phyloP scores from a whole-genome alignment of 257 asterid genomes.

The Capsicum rhomboideum region DNA sequence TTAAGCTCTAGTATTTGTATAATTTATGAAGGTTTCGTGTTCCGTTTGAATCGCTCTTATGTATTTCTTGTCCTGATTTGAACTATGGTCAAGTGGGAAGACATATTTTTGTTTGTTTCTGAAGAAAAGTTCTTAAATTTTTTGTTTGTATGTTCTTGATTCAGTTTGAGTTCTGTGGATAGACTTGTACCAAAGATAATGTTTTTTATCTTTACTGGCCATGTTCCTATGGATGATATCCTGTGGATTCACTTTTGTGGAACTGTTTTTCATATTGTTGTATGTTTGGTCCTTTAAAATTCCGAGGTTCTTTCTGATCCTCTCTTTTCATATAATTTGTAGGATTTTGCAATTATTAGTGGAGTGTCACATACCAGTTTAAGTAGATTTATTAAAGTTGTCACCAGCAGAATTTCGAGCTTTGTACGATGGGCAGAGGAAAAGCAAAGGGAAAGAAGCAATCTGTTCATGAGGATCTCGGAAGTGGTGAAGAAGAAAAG shows the following conservation, averaged over 20 bases:
- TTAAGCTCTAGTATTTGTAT: not conserved
- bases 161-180: not conserved
- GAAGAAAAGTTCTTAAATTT: not conserved
- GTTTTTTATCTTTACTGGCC: not conserved
- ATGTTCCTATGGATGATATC: not conserved
- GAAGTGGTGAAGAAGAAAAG: conserved; percentile 74
- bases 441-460: conserved; percentile 79
- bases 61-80: not conserved
- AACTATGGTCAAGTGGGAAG: not conserved
- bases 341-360: not conserved
- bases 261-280: not conserved
- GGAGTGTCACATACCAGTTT: not conserved
- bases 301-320: not conserved
- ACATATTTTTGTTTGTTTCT: not conserved
- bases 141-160: not conserved
- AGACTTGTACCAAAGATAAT: not conserved
- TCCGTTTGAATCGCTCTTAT: not conserved
- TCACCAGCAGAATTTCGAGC: not conserved
- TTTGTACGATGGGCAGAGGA: conserved; percentile 58
- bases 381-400: conserved; percentile 14
- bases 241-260: no score
- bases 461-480: conserved; percentile 34
- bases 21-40: not conserved
- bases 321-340: not conserved
- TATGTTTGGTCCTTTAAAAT: not conserved